Conservation (phyloP, 257 asterid species). For the Handroanthus guayacan region DNA sequence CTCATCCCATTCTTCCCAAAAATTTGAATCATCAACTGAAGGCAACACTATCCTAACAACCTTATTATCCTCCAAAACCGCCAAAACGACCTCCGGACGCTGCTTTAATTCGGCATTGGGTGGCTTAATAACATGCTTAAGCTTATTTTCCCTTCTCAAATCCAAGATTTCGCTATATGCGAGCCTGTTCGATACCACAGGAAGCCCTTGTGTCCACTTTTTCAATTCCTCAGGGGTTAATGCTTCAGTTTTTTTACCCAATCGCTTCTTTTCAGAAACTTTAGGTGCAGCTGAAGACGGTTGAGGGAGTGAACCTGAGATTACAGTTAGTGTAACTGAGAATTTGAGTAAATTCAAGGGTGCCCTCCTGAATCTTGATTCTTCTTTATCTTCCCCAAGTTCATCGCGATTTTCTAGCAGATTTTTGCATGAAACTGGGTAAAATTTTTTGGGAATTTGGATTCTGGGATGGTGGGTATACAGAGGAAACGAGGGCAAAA, state of each 20-base stretch:
- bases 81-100: constrained; percentile 81
- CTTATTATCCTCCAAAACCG: constrained; percentile 84
- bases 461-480: constrained; percentile 31
- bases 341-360: constrained; percentile 55
- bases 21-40: constrained; percentile 71
- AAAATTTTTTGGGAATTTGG: constrained; percentile 42
- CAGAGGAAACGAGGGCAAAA: constrained; percentile 47
- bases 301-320: constrained; percentile 73
- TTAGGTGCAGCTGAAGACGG: constrained; percentile 69
- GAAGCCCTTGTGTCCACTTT: constrained; percentile 88
- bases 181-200: constrained; percentile 75
- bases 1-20: constrained; percentile 89
- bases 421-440: constrained; percentile 49
- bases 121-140: constrained; percentile 77
- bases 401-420: constrained; percentile 1
- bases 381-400: constrained; percentile 42
- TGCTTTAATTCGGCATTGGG: constrained; percentile 57
- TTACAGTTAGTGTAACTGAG: constrained; percentile 72
- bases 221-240: constrained; percentile 68
- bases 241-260: constrained; percentile 51
- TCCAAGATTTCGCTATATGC: constrained; percentile 77
- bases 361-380: constrained; percentile 41
- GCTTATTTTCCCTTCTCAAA: constrained; percentile 69
- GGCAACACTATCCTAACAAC: constrained; percentile 89
- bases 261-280: constrained; percentile 62